Evolutionary conservation across 2,329 filamentous ascomycete species (phyloP).

Genomic region (Clonostachys rosea): DNA sequence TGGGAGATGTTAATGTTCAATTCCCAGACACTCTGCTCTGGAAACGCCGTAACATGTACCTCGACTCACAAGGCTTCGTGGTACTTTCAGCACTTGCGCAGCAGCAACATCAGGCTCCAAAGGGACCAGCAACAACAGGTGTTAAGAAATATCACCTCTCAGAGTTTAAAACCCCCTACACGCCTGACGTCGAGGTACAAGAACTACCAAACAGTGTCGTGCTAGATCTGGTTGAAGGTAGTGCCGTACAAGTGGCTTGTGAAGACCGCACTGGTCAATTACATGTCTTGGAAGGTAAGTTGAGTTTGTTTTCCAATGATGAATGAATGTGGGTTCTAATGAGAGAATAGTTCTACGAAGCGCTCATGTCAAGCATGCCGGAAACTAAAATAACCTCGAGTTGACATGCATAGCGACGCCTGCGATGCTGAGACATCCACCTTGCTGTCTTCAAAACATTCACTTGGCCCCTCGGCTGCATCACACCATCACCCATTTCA

Average conservation of each 20-base stretch:
- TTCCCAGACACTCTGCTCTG: constrained; percentile 94
- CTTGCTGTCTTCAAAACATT: no score
- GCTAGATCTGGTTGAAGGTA: constrained; percentile 56
- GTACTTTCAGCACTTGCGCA: constrained; percentile 45
- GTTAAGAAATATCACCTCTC: constrained; percentile 79
- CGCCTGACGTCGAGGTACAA: constrained; percentile 86
- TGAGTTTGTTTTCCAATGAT: background rate
- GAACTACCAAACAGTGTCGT: constrained; percentile 84
- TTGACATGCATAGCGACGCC: no score
- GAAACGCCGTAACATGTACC: constrained; percentile 86
- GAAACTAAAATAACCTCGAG: no score
- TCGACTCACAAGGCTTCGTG: constrained; percentile 80
- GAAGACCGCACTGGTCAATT: constrained; percentile 56
- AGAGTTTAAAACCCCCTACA: constrained; percentile 74
- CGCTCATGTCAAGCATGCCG: no score
- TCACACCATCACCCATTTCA: no score
- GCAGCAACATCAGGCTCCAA: background rate
- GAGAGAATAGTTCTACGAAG: no score
- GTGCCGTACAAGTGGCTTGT: constrained; percentile 59
- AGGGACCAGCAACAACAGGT: constrained; percentile 10
- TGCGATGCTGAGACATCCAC: no score
- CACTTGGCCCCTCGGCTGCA: no score
- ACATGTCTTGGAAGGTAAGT: constrained; percentile 49
- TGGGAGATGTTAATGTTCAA: constrained; percentile 93
- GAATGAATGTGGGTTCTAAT: no score